These are phyloP conservation scores for Penicillium palitans DNA, from an alignment of 2,329 filamentous ascomycete genomes.

Conservation along the genomic window DNA sequence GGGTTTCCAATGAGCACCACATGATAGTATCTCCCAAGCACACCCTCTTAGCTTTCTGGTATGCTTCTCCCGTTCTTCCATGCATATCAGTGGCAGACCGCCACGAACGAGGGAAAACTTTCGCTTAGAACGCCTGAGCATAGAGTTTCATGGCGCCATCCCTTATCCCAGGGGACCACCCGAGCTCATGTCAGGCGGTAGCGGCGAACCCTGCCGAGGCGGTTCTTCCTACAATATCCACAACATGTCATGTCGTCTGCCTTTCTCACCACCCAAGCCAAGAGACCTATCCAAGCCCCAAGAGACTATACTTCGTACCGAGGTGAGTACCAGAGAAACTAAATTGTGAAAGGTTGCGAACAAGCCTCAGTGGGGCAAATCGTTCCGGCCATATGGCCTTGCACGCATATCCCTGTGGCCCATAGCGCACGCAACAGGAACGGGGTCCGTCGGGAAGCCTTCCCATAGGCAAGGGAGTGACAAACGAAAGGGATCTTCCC, in stretches of 20 bases:
- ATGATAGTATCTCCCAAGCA: not conserved
- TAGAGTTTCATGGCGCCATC: constrained; percentile 8
- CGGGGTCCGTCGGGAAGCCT: constrained; percentile 24
- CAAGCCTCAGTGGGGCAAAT: constrained; percentile 7
- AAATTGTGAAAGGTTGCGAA: not conserved
- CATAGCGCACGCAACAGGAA: constrained; percentile 10
- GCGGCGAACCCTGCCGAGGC: not conserved
- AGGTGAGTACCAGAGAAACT: not conserved
- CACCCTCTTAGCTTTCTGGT: not conserved
- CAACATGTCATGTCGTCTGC: not conserved
- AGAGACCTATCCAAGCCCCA: not conserved
- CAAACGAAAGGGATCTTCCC: too few relatives aligned
- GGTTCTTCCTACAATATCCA: not conserved
- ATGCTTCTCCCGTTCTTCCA: constrained; percentile 33
- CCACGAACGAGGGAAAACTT: constrained; percentile 13
- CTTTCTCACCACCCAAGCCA: not conserved
- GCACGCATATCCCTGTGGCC: constrained; percentile 7
- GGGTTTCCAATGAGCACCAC: constrained; percentile 1
- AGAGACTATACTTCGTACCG: not conserved
- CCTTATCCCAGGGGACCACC: not conserved
- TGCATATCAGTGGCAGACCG: constrained; percentile 27
- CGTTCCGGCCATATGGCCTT: constrained; percentile 10
- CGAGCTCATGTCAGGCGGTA: not conserved
- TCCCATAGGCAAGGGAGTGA: constrained; percentile 20
- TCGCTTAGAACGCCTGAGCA: not conserved